A percentile compares a stretch with the other conserved stretches of the same genome.
Evolutionary conservation across 305 asterid species (phyloP).

Genomic region (Fraxinus baroniana): DNA sequence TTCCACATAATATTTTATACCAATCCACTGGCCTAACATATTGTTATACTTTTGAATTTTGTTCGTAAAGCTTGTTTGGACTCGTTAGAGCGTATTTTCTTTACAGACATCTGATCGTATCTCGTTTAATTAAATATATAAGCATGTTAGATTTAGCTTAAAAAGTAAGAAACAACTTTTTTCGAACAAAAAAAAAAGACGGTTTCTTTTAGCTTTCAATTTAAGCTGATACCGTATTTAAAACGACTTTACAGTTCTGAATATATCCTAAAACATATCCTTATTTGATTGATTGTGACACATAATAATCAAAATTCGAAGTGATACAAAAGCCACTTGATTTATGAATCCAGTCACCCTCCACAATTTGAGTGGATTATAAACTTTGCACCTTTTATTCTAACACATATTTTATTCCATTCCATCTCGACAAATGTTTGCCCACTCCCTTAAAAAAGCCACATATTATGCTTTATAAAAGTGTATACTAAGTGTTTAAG

Average conservation of each 20-base stretch:
- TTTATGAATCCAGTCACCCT: background rate
- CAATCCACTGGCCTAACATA: background rate
- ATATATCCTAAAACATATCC: background rate
- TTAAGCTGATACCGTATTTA: background rate
- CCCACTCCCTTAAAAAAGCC: background rate
- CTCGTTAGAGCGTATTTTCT: background rate
- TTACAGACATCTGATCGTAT: background rate
- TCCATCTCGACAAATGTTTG: background rate
- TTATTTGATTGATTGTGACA: background rate
- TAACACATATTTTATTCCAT: background rate
- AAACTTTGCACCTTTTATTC: background rate
- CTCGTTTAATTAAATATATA: too few relatives aligned
- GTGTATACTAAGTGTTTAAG: background rate
- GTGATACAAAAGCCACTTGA: background rate
- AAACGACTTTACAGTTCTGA: background rate
- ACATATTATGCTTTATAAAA: background rate
- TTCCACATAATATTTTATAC: background rate
- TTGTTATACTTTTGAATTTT: background rate
- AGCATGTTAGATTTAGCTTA: background rate
- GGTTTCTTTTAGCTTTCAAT: background rate
- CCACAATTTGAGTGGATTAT: background rate
- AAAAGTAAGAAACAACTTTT: background rate
- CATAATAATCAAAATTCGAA: background rate
- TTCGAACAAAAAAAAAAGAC: background rate
- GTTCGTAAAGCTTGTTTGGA: background rate